Percentiles rank a stretch among this genome's conserved stretches.
These are phyloP conservation scores for Solanum lignicaule DNA, from an alignment of 257 asterid genomes.

Conservation along the genomic window DNA sequence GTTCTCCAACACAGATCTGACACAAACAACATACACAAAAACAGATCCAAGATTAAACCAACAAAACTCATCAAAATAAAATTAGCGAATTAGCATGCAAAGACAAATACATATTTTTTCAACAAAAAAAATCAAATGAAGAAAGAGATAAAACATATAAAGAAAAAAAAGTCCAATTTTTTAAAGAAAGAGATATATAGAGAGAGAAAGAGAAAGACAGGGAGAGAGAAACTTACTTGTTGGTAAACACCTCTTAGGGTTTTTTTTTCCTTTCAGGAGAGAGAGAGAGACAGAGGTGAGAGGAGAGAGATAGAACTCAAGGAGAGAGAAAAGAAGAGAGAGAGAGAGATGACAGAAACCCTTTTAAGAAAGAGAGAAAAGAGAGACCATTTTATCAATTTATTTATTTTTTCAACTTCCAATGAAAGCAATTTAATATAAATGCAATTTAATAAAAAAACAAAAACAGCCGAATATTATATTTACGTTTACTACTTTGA, in stretches of 20 bases:
- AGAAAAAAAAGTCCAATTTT: conserved; percentile 8
- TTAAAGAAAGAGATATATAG: conserved; percentile 15
- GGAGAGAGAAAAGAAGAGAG: conserved; percentile 5
- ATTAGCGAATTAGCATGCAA: background rate
- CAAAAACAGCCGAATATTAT: background rate
- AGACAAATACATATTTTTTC: conserved; percentile 1
- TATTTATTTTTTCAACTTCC: background rate
- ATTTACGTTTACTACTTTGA: background rate
- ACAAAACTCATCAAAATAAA: conserved; percentile 3
- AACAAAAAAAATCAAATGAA: conserved; percentile 5
- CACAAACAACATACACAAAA: conserved; percentile 1
- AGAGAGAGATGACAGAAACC: conserved; percentile 26
- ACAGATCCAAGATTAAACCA: conserved; percentile 20
- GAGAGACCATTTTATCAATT: conserved; percentile 12
- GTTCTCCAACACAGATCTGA: conserved; percentile 39
- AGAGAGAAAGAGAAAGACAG: conserved; percentile 15
- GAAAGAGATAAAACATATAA: conserved; percentile 9
- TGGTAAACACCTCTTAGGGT: conserved; percentile 78
- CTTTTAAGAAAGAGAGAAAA: conserved; percentile 3
- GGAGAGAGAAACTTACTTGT: conserved; percentile 57
- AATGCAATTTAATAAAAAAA: background rate
- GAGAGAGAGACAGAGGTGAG: conserved; percentile 33
- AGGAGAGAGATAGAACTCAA: conserved; percentile 16
- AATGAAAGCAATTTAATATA: background rate
- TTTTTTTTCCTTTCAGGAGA: conserved; percentile 51